Percentiles rank a stretch among this genome's conserved stretches.
Conservation (phyloP, 2,329 filamentous ascomycete genomes). For the Venturia effusa region DNA sequence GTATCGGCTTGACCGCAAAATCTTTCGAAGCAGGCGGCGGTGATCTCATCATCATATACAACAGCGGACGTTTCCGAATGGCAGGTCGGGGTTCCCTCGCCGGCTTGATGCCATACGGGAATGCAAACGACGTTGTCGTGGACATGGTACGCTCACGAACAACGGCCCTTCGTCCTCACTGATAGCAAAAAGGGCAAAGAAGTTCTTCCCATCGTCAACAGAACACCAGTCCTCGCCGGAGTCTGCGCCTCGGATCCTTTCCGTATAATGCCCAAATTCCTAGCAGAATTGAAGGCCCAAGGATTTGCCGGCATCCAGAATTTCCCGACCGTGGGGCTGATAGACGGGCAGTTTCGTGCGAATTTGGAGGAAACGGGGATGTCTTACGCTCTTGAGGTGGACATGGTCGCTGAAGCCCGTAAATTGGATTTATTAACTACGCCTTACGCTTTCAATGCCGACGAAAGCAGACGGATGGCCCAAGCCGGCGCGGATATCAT, state of each 20-base stretch:
- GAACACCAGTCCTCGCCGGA: constrained; percentile 57
- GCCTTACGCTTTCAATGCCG: constrained; percentile 57
- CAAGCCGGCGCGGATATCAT: constrained; percentile 55
- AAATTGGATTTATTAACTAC: constrained; percentile 53
- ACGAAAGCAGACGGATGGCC: constrained; percentile 52
- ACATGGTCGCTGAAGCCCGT: constrained; percentile 51
- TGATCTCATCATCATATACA: constrained; percentile 63
- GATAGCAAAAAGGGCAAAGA: constrained; percentile 42
- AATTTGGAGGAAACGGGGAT: constrained; percentile 64
- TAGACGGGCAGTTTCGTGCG: constrained; percentile 56
- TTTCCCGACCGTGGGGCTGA: constrained; percentile 61
- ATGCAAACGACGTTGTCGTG: constrained; percentile 58
- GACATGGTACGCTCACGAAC: constrained; percentile 44
- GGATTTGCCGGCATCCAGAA: constrained; percentile 64
- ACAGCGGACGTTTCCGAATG: constrained; percentile 63
- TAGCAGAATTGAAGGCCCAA: constrained; percentile 47
- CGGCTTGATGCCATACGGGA: constrained; percentile 60
- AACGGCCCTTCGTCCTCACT: constrained; percentile 1
- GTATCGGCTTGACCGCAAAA: constrained; percentile 61
- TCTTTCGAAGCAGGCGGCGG: constrained; percentile 57
- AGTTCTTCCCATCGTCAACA: constrained; percentile 52
- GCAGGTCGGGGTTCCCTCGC: constrained; percentile 58
- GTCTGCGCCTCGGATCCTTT: constrained; percentile 64
- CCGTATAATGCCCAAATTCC: constrained; percentile 48
- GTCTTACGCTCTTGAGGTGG: constrained; percentile 56